Percentiles rank a stretch among this genome's conserved stretches.
phyloP scores from a whole-genome alignment of 352 stramenopile genomes.

The Globisporangium cederbergense region DNA sequence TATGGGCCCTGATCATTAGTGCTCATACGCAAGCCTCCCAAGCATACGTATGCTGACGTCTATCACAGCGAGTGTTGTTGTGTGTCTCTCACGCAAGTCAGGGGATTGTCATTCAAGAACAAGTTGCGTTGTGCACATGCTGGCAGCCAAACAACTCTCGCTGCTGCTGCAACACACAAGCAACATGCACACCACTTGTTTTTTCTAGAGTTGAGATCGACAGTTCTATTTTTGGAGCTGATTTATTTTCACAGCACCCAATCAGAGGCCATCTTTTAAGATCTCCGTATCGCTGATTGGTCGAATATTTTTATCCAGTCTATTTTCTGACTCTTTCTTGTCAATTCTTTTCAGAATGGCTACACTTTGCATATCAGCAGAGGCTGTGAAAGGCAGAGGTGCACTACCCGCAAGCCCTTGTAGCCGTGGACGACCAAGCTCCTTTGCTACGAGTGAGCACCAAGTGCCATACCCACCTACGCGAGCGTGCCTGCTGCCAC shows the following conservation, averaged over 20 bases:
- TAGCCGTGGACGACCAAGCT: neutral
- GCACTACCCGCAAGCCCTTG: neutral
- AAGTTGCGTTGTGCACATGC: neutral
- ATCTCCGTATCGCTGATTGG: neutral
- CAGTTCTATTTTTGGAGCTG: neutral
- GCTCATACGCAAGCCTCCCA: neutral
- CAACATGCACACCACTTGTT: neutral
- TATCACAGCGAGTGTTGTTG: neutral
- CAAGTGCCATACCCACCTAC: neutral
- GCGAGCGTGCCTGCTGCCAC: no score
- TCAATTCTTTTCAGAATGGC: conserved; percentile 9
- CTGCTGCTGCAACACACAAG: neutral
- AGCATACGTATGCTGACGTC: neutral
- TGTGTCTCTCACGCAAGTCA: neutral
- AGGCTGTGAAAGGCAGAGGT: neutral
- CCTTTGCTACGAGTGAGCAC: neutral
- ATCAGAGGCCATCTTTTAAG: neutral
- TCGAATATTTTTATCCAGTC: neutral
- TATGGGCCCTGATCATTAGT: neutral
- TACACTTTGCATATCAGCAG: conserved; percentile 6
- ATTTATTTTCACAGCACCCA: conserved; percentile 9
- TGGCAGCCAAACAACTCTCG: neutral
- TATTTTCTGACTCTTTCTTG: conserved; percentile 2
- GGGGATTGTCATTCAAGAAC: neutral
- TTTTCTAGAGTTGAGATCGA: no score